These are phyloP conservation scores for Pyronema omphalodes DNA, from an alignment of 495 filamentous ascomycete species.

Conservation along the genomic window DNA sequence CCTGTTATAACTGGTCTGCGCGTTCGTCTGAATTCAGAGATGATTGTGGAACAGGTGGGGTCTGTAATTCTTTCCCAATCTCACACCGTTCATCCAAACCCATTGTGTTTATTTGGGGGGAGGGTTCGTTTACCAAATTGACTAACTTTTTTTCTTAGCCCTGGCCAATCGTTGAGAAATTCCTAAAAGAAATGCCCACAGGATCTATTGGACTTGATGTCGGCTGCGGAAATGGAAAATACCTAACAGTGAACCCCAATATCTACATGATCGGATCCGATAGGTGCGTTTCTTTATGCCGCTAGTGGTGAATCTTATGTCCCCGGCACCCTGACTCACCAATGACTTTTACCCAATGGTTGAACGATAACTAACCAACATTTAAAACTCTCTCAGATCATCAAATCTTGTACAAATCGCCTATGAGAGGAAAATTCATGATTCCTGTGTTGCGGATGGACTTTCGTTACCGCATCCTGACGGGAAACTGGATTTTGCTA, in stretches of 20 bases:
- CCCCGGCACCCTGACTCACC: not conserved
- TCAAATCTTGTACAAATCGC: conserved; percentile 60
- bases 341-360: not conserved
- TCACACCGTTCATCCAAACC: not conserved
- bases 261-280: conserved; percentile 78
- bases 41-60: not conserved
- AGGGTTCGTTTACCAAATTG: not conserved
- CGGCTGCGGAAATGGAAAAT: conserved; percentile 94
- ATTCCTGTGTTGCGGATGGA: conserved; percentile 52
- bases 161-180: conserved; percentile 79
- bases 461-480: conserved; percentile 49
- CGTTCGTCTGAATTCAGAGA: not conserved
- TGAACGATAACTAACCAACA: conserved; percentile 9
- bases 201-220: conserved; percentile 81
- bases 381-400: conserved; percentile 30
- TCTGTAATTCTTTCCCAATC: conserved; percentile 7
- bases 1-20: not conserved
- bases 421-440: conserved; percentile 19
- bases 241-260: conserved; percentile 57
- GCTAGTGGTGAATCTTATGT: not conserved
- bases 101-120: not conserved
- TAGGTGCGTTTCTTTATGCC: conserved; percentile 34
- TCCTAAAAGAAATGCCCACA: conserved; percentile 44
- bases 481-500: conserved; percentile 69
- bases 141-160: conserved; percentile 33